These are phyloP conservation scores for Leptomonas seymouri DNA, from an alignment of 208 protist species.

Conservation along the genomic window DNA sequence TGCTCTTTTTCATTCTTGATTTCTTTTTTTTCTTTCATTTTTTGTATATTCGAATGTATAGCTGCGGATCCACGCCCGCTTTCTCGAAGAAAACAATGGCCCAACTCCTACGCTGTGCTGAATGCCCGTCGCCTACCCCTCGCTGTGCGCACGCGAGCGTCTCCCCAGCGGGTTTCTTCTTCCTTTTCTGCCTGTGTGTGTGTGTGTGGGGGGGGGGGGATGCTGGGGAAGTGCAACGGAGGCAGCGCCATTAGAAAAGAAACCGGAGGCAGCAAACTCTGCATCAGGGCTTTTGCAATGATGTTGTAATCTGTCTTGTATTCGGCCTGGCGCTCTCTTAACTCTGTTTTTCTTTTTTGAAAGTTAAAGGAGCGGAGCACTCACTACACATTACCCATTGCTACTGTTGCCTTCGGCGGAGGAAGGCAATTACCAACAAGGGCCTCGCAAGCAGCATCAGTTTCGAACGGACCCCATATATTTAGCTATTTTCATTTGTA, in stretches of 20 bases:
- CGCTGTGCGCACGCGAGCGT: too few species aligned
- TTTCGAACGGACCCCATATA: too few species aligned
- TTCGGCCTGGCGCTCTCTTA: background rate
- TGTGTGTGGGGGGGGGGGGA: too few species aligned
- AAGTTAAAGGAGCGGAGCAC: background rate
- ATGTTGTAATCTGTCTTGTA: background rate
- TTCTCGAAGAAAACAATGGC: background rate
- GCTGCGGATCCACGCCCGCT: background rate
- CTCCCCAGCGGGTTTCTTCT: background rate
- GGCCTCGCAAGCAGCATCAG: background rate
- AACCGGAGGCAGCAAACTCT: too few species aligned
- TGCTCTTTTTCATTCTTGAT: background rate
- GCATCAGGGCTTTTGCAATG: too few species aligned
- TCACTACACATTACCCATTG: background rate
- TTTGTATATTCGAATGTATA: background rate
- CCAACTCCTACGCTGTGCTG: too few species aligned
- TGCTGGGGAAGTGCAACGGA: too few species aligned
- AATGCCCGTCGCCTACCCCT: too few species aligned
- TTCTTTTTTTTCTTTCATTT: constrained; percentile 4
- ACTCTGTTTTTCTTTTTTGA: constrained; percentile 6
- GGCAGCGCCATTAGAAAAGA: too few species aligned
- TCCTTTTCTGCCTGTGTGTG: background rate
- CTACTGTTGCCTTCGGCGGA: background rate
- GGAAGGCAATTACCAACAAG: background rate
- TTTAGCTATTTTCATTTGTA: too few species aligned